These are phyloP conservation scores for Phoma herbarum DNA, from an alignment of 2,329 filamentous ascomycete species.

Conservation along the genomic window DNA sequence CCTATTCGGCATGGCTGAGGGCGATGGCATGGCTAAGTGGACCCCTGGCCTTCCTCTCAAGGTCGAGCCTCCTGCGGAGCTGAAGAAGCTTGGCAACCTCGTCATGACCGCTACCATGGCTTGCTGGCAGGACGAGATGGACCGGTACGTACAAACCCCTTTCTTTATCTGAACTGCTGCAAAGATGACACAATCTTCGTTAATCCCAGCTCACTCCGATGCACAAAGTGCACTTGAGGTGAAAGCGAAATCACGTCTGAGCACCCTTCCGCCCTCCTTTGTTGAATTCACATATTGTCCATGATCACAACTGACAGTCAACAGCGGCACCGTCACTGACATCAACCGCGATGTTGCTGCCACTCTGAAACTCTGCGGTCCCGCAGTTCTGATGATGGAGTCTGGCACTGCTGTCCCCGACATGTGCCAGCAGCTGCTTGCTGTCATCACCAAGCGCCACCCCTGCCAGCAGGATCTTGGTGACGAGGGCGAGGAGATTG, in stretches of 20 bases:
- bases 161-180: slow-evolving; percentile 25
- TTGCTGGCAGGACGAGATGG: slow-evolving; percentile 88
- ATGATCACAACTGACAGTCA: slow-evolving; percentile 29
- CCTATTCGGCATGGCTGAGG: slow-evolving; percentile 87
- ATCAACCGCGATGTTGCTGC: slow-evolving; percentile 94
- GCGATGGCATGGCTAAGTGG: slow-evolving; percentile 82
- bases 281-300: slow-evolving; percentile 17
- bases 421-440: slow-evolving; percentile 75
- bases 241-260: slow-evolving; percentile 76
- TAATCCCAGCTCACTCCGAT: slow-evolving; percentile 99
- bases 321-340: slow-evolving; percentile 86
- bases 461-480: slow-evolving; percentile 91
- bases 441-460: slow-evolving; percentile 89
- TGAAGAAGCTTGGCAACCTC: slow-evolving; percentile 85
- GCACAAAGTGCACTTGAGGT: slow-evolving; percentile 84
- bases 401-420: slow-evolving; percentile 73
- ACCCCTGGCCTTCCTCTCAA: slow-evolving; percentile 85
- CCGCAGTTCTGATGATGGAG: slow-evolving; percentile 79
- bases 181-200: slow-evolving; percentile 84
- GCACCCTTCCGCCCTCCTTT: slow-evolving; percentile 44
- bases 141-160: slow-evolving; percentile 75
- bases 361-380: slow-evolving; percentile 89
- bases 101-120: slow-evolving; percentile 84
- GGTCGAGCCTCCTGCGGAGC: slow-evolving; percentile 77
- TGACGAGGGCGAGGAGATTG: slow-evolving; percentile 76